Base-by-base conservation (phyloP, 1,284 basidiomycete species). In the Tylopilus orsonianus region DNA sequence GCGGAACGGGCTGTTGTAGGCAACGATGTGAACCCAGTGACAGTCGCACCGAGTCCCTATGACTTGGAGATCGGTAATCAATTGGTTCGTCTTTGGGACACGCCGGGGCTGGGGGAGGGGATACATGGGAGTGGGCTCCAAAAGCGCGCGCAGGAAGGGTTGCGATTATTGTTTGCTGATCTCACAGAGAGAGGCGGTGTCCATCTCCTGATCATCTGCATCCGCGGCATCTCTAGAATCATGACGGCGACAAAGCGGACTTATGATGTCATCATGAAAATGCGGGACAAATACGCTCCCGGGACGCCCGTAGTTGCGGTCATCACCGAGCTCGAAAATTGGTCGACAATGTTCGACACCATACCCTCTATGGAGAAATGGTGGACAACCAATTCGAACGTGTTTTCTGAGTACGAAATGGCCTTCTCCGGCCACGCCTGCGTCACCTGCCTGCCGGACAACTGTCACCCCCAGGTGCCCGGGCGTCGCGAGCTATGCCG, bases 321-420 rank as follows among this genome's bases (percentile, higher is more conserved):
- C 14, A 52, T 69, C 51, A 68, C 68, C 3, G 66, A 54, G 18
- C 56, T 68, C 32, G 66, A 68, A 47, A 53, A 57, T n/a, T 34
- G 42, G 40, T 60, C 54, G 22, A 39, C 50, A 32, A 9, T 41
- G 2, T 41, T 46, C 29, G 42, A 55, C 14, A 32, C 53, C 7
- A 9, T 14, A 16, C 48, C 38, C 5, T 53, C 53, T 10, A 70
- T 69, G 67, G 59, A 61, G 19, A 42, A 52, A 30, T 70, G 67
- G 66, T 70, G 68, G 67, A 22, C 19, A 16, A 37, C 33, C 30
- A 67, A 61, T 38, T 37, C 46, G 10, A 35, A 34, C 6, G 9
- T 29, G 19, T 43, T 68, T 38, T 40, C 42, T 8, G 44, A 50
- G 2, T 14, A 48, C 13, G 52, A 59, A 1, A 56, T 59, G 50